Conservation (phyloP, 495 filamentous ascomycete genomes). For the Podospora conica region DNA sequence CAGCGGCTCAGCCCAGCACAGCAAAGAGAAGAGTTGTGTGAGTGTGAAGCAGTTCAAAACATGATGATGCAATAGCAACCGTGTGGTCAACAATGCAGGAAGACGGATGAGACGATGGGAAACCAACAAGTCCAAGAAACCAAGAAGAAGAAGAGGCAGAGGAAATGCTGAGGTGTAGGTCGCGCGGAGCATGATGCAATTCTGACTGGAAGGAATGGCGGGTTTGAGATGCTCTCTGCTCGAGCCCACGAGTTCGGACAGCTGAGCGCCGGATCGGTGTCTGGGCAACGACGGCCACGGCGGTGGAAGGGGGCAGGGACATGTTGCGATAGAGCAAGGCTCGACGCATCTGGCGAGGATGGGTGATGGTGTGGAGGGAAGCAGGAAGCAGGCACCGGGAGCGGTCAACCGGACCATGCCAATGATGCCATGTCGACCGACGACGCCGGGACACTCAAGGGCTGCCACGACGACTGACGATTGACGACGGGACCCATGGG, state of each 20-base stretch:
- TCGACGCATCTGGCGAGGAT: neutral
- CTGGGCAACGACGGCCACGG: neutral
- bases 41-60: slow-evolving; percentile 14
- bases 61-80: slow-evolving; percentile 20
- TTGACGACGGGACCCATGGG: neutral
- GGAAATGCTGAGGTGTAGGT: slow-evolving; percentile 1
- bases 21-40: neutral
- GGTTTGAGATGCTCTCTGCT: neutral
- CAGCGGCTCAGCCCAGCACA: slow-evolving; percentile 9
- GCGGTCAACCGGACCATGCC: neutral
- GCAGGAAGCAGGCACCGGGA: neutral
- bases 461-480: neutral
- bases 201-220: slow-evolving; percentile 10
- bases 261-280: slow-evolving; percentile 2
- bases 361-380: neutral
- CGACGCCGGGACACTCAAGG: neutral
- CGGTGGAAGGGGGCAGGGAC: neutral
- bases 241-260: neutral
- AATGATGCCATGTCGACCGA: neutral
- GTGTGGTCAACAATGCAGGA: slow-evolving; percentile 8
- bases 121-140: slow-evolving; percentile 11
- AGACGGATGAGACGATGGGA: slow-evolving; percentile 5
- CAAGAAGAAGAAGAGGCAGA: slow-evolving; percentile 9
- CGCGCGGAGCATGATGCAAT: slow-evolving; percentile 9
- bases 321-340: neutral